phyloP scores from a whole-genome alignment of 495 filamentous ascomycete genomes.

The Chlorociboria aeruginascens region DNA sequence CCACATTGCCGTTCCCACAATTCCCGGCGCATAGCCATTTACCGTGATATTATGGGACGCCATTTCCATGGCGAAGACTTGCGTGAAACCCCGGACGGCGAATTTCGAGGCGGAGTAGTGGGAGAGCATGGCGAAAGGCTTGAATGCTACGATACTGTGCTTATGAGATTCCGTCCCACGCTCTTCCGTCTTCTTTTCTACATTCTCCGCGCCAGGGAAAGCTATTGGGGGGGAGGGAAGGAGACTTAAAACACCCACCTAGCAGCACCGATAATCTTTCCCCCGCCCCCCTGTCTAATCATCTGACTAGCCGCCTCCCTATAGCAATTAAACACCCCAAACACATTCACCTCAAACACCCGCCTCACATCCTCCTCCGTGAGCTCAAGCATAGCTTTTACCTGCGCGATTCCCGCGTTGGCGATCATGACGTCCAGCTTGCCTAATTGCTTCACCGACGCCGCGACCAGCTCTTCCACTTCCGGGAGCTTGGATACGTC shows the following conservation, averaged over 20 bases:
- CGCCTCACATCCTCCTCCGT: conserved; percentile 34
- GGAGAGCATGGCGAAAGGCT: conserved; percentile 35
- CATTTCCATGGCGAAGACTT: conserved; percentile 46
- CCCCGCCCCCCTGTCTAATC: conserved; percentile 33
- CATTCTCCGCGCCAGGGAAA: no score
- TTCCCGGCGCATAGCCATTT: conserved; percentile 51
- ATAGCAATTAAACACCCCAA: conserved; percentile 47
- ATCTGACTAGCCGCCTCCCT: conserved; percentile 39
- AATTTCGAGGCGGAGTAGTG: conserved; percentile 49
- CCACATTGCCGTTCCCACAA: conserved; percentile 52
- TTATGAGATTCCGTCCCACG: neutral
- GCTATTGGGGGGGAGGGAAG: neutral
- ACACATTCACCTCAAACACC: conserved; percentile 44
- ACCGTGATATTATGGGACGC: conserved; percentile 46
- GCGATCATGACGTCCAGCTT: conserved; percentile 48
- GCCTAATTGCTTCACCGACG: conserved; percentile 34
- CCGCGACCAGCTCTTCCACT: conserved; percentile 36
- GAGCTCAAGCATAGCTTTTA: conserved; percentile 37
- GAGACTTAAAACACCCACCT: conserved; percentile 19
- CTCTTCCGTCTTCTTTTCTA: neutral
- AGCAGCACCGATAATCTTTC: conserved; percentile 43
- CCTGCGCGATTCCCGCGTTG: conserved; percentile 48
- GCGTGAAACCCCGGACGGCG: conserved; percentile 46
- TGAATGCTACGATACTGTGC: conserved; percentile 39
- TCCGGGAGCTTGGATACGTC: conserved; percentile 40